Evolutionary conservation across 2,329 filamentous ascomycete species (phyloP).

Genomic region (Stemphylium vesicarium): DNA sequence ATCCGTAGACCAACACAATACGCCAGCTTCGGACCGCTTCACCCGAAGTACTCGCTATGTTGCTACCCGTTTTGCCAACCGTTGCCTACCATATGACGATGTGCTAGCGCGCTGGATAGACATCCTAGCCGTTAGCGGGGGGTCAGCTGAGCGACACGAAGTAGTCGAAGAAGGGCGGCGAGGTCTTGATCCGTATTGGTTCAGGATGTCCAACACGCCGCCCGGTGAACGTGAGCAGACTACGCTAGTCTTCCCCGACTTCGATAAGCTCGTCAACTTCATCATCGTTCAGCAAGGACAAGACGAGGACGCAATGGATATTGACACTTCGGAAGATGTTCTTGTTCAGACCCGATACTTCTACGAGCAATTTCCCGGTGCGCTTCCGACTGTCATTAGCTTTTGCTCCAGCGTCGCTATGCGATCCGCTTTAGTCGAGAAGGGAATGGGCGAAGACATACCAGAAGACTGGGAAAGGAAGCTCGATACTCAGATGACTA

Average conservation of each 20-base stretch:
- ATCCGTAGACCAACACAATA: constrained; percentile 19
- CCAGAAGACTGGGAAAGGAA: constrained; percentile 86
- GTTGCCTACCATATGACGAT: constrained; percentile 81
- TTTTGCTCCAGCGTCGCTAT: constrained; percentile 71
- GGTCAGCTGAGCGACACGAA: constrained; percentile 74
- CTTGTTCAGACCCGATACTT: constrained; percentile 40
- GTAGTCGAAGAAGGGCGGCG: constrained; percentile 88
- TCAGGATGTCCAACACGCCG: constrained; percentile 63
- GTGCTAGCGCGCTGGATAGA: constrained; percentile 85
- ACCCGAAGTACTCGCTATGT: constrained; percentile 74
- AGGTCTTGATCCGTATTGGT: constrained; percentile 82
- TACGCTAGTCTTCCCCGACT: constrained; percentile 49
- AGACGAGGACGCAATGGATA: constrained; percentile 45
- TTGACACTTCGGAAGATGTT: constrained; percentile 34
- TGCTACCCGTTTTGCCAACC: constrained; percentile 86
- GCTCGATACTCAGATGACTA: constrained; percentile 74
- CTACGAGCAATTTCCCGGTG: constrained; percentile 49
- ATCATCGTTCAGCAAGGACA: constrained; percentile 51
- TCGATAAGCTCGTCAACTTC: constrained; percentile 53
- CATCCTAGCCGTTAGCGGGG: constrained; percentile 76
- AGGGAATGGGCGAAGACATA: constrained; percentile 58
- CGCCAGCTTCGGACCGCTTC: constrained; percentile 49
- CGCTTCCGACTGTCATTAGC: constrained; percentile 71
- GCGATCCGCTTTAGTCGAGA: constrained; percentile 60
- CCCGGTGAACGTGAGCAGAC: constrained; percentile 32